phyloP scores from a whole-genome alignment of 257 asterid species.

The Nicotiana noctiflora region DNA sequence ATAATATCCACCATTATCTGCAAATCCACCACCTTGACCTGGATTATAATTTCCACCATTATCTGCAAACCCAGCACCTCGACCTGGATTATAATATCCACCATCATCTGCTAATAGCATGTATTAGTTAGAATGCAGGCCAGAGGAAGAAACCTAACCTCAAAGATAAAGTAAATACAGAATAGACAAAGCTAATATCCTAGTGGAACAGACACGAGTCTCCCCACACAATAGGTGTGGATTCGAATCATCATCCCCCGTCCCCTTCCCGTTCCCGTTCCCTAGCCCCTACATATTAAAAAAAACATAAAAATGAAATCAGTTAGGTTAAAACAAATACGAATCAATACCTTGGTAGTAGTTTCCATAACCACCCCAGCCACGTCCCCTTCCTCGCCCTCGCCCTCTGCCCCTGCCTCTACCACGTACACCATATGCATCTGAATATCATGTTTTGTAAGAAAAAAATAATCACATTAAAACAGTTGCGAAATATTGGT shows the following conservation, averaged over 20 bases:
- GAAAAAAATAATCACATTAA: neutral
- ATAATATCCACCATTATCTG: neutral
- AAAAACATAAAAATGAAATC: neutral
- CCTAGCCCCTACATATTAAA: neutral
- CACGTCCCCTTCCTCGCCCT: constrained; percentile 26
- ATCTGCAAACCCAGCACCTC: constrained; percentile 28
- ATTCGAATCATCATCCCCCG: neutral
- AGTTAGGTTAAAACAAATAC: neutral
- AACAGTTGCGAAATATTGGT: neutral
- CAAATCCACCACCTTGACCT: neutral
- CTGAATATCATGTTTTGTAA: constrained; percentile 7
- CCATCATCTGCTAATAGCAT: constrained; percentile 3
- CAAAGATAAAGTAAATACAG: neutral
- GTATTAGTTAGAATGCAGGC: neutral
- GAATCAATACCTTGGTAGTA: constrained; percentile 33
- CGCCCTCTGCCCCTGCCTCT: constrained; percentile 29
- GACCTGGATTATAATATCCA: neutral
- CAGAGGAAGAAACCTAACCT: neutral
- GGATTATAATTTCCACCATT: constrained; percentile 5
- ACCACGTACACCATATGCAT: constrained; percentile 29
- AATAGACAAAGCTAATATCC: neutral
- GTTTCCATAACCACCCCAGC: constrained; percentile 33
- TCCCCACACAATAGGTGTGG: neutral
- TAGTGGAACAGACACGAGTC: neutral
- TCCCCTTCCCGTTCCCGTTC: neutral